A percentile compares a stretch with the other conserved stretches of the same genome.
Evolutionary conservation across 805 yeast species (phyloP).

Genomic region (Sugiyamaella mastotermitis): DNA sequence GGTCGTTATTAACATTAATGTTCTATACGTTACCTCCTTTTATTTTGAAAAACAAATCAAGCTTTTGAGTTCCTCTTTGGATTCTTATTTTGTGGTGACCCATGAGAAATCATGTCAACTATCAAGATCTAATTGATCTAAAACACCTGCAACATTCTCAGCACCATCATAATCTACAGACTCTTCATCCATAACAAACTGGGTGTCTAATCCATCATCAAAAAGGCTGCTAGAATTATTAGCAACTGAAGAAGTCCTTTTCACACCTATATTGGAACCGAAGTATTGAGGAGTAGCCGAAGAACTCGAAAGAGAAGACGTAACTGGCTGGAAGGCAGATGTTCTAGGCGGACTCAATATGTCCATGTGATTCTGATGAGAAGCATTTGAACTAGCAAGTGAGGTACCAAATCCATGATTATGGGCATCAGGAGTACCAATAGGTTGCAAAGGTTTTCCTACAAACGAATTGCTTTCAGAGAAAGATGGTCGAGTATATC

Average conservation of each 20-base stretch:
- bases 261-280: not conserved
- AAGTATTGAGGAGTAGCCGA: conserved; percentile 7
- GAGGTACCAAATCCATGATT: not conserved
- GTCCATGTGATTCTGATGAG: conserved; percentile 2
- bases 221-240: not conserved
- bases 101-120: no score
- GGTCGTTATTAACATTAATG: no score
- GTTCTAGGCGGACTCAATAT: not conserved
- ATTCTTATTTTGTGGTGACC: no score
- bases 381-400: not conserved
- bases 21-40: no score
- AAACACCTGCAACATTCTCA: no score
- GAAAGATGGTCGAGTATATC: conserved; percentile 15
- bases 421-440: conserved; percentile 17
- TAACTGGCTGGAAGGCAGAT: no score
- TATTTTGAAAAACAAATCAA: no score
- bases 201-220: conserved; percentile 19
- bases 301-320: no score
- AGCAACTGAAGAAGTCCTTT: not conserved
- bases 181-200: conserved; percentile 23
- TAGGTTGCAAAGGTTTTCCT: conserved; percentile 11
- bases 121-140: no score
- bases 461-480: conserved; percentile 10
- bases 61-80: no score
- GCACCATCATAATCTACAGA: no score